A percentile compares a stretch with the other conserved stretches of the same genome.
Conservation (phyloP, 257 asterid genomes). For the Gentiana macrophylla region DNA sequence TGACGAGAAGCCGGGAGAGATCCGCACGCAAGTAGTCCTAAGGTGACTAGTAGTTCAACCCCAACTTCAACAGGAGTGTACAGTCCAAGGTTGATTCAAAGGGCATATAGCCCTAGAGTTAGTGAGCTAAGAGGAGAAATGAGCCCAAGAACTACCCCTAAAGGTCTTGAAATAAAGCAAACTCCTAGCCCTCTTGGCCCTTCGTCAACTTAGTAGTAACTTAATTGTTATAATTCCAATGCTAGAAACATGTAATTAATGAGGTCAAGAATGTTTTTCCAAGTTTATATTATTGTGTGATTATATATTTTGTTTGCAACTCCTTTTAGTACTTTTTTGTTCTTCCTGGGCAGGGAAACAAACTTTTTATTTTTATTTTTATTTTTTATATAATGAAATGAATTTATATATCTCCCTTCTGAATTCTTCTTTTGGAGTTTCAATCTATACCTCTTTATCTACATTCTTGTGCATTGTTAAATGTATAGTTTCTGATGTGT, state of each 20-base stretch:
- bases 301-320: neutral
- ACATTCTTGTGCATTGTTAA: too few species aligned
- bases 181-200: slow-evolving; percentile 51
- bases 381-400: too few species aligned
- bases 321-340: neutral
- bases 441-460: too few species aligned
- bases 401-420: too few species aligned
- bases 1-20: slow-evolving; percentile 88
- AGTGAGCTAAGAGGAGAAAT: slow-evolving; percentile 34
- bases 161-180: slow-evolving; percentile 39
- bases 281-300: neutral
- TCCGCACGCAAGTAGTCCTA: slow-evolving; percentile 59
- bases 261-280: neutral
- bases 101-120: slow-evolving; percentile 53
- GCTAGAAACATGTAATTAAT: slow-evolving; percentile 4
- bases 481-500: too few species aligned
- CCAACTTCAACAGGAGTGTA: slow-evolving; percentile 32
- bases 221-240: neutral
- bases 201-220: slow-evolving; percentile 24
- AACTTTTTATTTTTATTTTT: neutral
- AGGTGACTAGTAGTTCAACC: slow-evolving; percentile 63
- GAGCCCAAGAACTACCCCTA: slow-evolving; percentile 29
- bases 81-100: slow-evolving; percentile 39
- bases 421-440: too few species aligned
- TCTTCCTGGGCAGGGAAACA: slow-evolving; percentile 13